Evolutionary conservation across 768 basidiomycete genomes (phyloP).

Genomic region (Polyporus arcularius): DNA sequence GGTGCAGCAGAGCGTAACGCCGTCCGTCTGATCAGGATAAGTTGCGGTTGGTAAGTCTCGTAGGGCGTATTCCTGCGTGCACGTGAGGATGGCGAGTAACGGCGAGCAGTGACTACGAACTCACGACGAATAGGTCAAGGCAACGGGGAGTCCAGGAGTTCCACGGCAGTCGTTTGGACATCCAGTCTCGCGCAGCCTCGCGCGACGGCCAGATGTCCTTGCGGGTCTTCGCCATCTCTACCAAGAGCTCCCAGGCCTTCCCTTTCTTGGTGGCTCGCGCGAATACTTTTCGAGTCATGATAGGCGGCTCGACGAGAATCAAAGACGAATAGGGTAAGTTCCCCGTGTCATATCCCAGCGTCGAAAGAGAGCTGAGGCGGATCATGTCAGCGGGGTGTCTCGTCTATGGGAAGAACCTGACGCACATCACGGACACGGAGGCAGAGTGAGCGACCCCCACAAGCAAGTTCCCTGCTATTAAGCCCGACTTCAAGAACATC

Average conservation of each 20-base stretch:
- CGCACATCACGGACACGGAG: neutral
- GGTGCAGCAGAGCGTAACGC: constrained; percentile 26
- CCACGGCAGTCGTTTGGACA: constrained; percentile 12
- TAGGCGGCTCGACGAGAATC: constrained; percentile 8
- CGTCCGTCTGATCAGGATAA: constrained; percentile 25
- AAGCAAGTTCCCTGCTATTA: neutral
- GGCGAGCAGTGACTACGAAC: neutral
- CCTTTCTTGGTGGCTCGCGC: neutral
- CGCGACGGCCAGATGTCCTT: constrained; percentile 8
- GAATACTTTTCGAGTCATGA: constrained; percentile 4
- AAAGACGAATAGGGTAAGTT: constrained; percentile 7
- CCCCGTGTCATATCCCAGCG: neutral
- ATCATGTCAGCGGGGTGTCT: neutral
- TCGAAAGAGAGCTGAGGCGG: neutral
- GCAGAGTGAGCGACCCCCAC: constrained; percentile 8
- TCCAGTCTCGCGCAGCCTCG: constrained; percentile 1
- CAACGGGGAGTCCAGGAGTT: constrained; percentile 4
- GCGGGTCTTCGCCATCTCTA: neutral
- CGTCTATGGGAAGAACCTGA: neutral
- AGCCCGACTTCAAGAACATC: constrained; percentile 1
- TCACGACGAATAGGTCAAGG: constrained; percentile 8
- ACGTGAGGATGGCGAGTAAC: neutral
- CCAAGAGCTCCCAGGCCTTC: neutral
- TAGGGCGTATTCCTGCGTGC: constrained; percentile 10
- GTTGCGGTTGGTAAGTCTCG: constrained; percentile 21